These are phyloP conservation scores for Penicillium diatomitis DNA, from an alignment of 495 filamentous ascomycete genomes.

Conservation along the genomic window DNA sequence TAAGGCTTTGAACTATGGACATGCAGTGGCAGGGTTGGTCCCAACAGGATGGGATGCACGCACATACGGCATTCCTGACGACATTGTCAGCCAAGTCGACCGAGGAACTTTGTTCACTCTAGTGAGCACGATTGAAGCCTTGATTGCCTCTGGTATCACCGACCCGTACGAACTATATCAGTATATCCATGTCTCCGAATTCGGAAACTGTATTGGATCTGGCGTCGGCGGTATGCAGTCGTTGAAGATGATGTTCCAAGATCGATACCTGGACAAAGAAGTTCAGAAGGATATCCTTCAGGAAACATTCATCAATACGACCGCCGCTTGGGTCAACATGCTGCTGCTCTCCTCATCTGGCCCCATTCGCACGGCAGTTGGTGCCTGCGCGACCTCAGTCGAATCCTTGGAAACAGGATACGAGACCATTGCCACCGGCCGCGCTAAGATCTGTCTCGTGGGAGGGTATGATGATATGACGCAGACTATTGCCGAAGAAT, in stretches of 20 bases:
- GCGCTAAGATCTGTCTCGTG: slow-evolving; percentile 91
- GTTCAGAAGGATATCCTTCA: slow-evolving; percentile 97
- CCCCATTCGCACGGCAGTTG: slow-evolving; percentile 96
- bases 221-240: slow-evolving; percentile 91
- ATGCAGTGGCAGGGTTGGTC: slow-evolving; percentile 91
- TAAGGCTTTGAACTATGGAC: slow-evolving; percentile 92
- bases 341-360: slow-evolving; percentile 90
- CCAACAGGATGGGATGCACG: slow-evolving; percentile 95
- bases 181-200: slow-evolving; percentile 94
- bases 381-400: slow-evolving; percentile 92
- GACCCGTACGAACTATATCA: slow-evolving; percentile 99
- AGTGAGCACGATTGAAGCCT: slow-evolving; percentile 80
- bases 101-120: slow-evolving; percentile 91
- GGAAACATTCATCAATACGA: slow-evolving; percentile 99
- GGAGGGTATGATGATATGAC: slow-evolving; percentile 99
- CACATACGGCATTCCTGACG: slow-evolving; percentile 89
- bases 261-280: slow-evolving; percentile 92
- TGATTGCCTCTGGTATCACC: slow-evolving; percentile 87
- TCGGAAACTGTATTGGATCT: slow-evolving; percentile 96
- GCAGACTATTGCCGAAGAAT: slow-evolving; percentile 97
- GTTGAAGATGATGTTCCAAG: slow-evolving; percentile 94
- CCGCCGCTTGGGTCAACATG: slow-evolving; percentile 99
- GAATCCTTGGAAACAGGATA: slow-evolving; percentile 96
- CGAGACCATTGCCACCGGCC: slow-evolving; percentile 94
- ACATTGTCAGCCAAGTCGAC: slow-evolving; percentile 95